Conservation (phyloP, 768 basidiomycete genomes). For the Fibroporia radiculosa region DNA sequence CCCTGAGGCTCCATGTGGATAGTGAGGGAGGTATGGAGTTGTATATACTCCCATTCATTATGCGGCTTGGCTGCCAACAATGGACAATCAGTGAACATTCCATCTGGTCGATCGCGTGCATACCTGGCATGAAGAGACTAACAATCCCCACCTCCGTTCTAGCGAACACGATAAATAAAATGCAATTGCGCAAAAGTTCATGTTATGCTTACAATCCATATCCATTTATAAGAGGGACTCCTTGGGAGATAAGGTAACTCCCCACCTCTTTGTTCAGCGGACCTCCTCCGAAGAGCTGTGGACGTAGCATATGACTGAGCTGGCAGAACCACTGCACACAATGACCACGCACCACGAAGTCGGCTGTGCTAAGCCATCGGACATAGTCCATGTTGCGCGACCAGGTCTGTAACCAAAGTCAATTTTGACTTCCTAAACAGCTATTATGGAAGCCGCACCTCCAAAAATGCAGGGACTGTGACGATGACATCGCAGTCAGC, state of each 20-base stretch:
- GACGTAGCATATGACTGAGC: not conserved
- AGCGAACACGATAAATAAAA: slow-evolving; percentile 8
- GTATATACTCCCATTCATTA: slow-evolving; percentile 17
- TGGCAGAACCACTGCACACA: not conserved
- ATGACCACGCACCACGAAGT: slow-evolving; percentile 9
- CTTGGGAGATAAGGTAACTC: not conserved
- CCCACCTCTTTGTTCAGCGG: slow-evolving; percentile 1
- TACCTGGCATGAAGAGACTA: not conserved
- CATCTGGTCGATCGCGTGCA: not conserved
- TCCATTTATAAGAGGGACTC: not conserved
- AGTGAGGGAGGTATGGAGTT: slow-evolving; percentile 10
- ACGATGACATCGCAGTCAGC: slow-evolving; percentile 9
- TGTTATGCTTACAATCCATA: slow-evolving; percentile 2
- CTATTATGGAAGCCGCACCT: slow-evolving; percentile 1
- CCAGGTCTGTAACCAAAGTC: slow-evolving; percentile 7
- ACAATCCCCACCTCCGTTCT: slow-evolving; percentile 7
- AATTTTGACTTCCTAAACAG: not conserved
- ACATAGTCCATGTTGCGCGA: slow-evolving; percentile 9
- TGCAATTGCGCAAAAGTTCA: no score
- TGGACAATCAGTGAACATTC: not conserved
- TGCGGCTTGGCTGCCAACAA: slow-evolving; percentile 6
- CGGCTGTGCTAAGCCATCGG: slow-evolving; percentile 8
- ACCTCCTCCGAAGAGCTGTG: not conserved
- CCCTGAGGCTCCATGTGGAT: slow-evolving; percentile 9
- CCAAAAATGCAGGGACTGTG: slow-evolving; percentile 12